Base-by-base conservation (phyloP, 2,329 filamentous ascomycete genomes). In the Xylariaceae sp. region DNA sequence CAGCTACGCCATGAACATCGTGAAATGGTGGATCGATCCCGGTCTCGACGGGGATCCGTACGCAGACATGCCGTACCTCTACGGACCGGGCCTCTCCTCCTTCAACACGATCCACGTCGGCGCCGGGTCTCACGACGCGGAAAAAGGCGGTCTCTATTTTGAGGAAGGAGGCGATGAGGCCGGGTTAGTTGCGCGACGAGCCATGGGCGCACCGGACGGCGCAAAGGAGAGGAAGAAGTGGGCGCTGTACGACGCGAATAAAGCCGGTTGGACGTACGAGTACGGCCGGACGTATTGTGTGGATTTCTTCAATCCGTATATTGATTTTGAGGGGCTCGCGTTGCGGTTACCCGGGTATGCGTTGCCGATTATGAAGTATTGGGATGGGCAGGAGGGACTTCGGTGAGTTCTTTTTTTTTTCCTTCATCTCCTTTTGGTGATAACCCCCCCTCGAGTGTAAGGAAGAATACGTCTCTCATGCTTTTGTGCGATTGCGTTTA, bases 11-110 rank as follows among this genome's bases (percentile, higher is more conserved):
- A 85, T 97, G 74, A 87, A 85, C 55, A 87, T 96, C 49, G 90
- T 96, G 34, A 90, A 89, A 67, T 95, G 90, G 88, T 89, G 87
- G 77, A 88, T 97, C 53, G 93, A 99, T 71, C 93, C 93, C 0
- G 90, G 92, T 0, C 77, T 99, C 0, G 91, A 97, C 7, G 92
- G 92, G 8, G 92, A 99, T 72, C 87, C 90, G 0, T 92, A 96
- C 66, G 89, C 90, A 3, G 92, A 97, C 69, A 80, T 83, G 66
- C 94, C 93, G 0, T 91, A 92, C 69, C 76, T 97, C 3, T 97
- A 94, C 69, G 92, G 93, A 0, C 87, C 90, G 0, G 87, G 90
- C 0, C 73, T 96, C 54, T 88, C 86, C 60, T 89, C 86, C 1
- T 92, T 96, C 72, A 96, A 96, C 70, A 78, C 83, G 18, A 76